phyloP scores from a whole-genome alignment of 768 basidiomycete genomes.

The Boletus sp. region DNA sequence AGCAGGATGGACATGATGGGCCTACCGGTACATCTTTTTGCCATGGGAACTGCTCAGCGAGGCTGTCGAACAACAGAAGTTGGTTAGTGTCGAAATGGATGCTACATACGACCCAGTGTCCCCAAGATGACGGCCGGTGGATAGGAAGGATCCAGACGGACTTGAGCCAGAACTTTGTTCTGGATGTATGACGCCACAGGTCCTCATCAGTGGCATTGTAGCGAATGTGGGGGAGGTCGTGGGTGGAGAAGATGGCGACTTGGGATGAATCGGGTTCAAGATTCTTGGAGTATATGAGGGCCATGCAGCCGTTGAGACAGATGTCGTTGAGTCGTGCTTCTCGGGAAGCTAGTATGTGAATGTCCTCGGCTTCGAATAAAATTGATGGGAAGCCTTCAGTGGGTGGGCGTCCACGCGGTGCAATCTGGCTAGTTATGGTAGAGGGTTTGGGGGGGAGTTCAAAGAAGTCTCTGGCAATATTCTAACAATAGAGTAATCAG shows the following conservation, averaged over 20 bases:
- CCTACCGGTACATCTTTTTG: too few species aligned
- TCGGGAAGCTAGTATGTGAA: not conserved
- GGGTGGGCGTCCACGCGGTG: too few species aligned
- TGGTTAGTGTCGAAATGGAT: too few species aligned
- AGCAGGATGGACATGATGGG: too few species aligned
- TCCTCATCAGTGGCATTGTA: slow-evolving; percentile 1
- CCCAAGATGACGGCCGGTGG: too few species aligned
- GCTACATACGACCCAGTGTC: too few species aligned
- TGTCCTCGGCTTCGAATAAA: slow-evolving; percentile 4
- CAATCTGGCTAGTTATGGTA: not conserved
- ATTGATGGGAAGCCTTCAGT: not conserved
- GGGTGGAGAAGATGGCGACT: slow-evolving; percentile 7
- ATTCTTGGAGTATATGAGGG: not conserved
- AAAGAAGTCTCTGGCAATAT: too few species aligned
- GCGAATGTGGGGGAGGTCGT: not conserved
- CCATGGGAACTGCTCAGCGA: too few species aligned
- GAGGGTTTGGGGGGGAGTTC: too few species aligned
- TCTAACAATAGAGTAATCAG: too few species aligned
- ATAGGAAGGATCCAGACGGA: not conserved
- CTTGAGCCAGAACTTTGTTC: slow-evolving; percentile 31
- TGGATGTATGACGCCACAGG: slow-evolving; percentile 21
- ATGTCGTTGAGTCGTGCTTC: slow-evolving; percentile 5
- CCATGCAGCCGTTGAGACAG: slow-evolving; percentile 11
- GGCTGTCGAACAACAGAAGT: too few species aligned
- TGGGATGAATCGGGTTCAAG: not conserved